Evolutionary conservation across 2,329 filamentous ascomycete genomes (phyloP).

Genomic region (Colletotrichum brevisporum): DNA sequence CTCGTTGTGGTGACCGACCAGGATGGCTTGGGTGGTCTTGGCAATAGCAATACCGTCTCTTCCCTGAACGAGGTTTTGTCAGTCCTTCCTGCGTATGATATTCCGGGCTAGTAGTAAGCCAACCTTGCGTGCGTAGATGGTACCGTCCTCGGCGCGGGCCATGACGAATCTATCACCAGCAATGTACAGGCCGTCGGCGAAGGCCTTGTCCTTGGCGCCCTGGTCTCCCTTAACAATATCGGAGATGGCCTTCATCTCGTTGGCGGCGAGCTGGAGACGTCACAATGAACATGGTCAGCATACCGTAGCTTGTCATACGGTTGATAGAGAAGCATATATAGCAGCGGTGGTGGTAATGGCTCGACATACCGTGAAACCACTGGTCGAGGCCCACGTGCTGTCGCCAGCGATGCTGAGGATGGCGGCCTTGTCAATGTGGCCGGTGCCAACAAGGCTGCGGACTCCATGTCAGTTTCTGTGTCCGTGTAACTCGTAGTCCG

Average conservation of each 20-base stretch:
- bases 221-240: slow-evolving; percentile 63
- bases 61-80: slow-evolving; percentile 61
- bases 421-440: slow-evolving; percentile 86
- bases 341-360: background rate
- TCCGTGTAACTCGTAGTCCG: slow-evolving; percentile 12
- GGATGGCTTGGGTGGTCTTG: slow-evolving; percentile 90
- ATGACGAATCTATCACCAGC: slow-evolving; percentile 84
- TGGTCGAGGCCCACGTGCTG: slow-evolving; percentile 81
- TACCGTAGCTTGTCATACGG: slow-evolving; percentile 1
- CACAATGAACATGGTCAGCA: slow-evolving; percentile 40
- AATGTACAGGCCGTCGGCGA: slow-evolving; percentile 81
- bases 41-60: slow-evolving; percentile 85
- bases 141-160: slow-evolving; percentile 81
- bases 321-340: slow-evolving; percentile 2
- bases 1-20: slow-evolving; percentile 90
- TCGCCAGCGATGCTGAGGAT: slow-evolving; percentile 87
- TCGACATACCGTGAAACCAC: slow-evolving; percentile 78
- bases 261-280: slow-evolving; percentile 65
- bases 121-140: slow-evolving; percentile 90
- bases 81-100: background rate
- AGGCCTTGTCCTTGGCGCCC: slow-evolving; percentile 74
- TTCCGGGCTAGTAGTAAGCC: slow-evolving; percentile 40
- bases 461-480: slow-evolving; percentile 24
- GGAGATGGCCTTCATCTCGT: slow-evolving; percentile 72
- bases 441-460: slow-evolving; percentile 81